These are phyloP conservation scores for Colletotrichum cereale DNA, from an alignment of 2,329 filamentous ascomycete species.

Conservation along the genomic window DNA sequence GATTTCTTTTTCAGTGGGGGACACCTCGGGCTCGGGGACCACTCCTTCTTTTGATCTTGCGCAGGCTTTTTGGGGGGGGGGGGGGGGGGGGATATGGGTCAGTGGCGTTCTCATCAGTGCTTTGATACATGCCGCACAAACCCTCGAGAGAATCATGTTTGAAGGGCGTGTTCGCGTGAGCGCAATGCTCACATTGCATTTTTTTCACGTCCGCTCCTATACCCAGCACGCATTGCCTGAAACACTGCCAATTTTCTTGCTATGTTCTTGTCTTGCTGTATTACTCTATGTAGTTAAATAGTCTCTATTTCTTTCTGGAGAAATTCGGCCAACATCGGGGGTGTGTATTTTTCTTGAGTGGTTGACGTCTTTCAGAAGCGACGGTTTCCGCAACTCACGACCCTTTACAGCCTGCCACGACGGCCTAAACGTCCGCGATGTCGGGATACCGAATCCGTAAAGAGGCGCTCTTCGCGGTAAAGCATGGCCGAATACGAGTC, in stretches of 20 bases:
- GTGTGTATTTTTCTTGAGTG: too few species aligned
- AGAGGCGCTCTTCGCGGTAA: not conserved
- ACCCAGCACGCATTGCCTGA: not conserved
- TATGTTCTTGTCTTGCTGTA: not conserved
- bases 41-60: conserved; percentile 31
- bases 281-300: not conserved
- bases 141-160: not conserved
- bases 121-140: not conserved
- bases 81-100: too few species aligned
- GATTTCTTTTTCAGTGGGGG: conserved; percentile 37
- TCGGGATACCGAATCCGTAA: not conserved
- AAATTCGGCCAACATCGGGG: not conserved
- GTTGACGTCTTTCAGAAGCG: not conserved
- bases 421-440: not conserved
- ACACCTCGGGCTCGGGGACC: conserved; percentile 37
- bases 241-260: not conserved
- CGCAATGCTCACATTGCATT: not conserved
- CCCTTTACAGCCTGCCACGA: not conserved
- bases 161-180: not conserved
- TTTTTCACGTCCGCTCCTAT: not conserved
- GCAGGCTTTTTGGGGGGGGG: too few species aligned
- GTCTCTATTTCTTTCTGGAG: not conserved
- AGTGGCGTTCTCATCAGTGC: not conserved
- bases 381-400: not conserved
- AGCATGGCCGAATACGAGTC: not conserved